Percentiles rank a stretch among this genome's conserved stretches.
Conservation (phyloP, 306 rosid genomes). For the Delonix regia region DNA sequence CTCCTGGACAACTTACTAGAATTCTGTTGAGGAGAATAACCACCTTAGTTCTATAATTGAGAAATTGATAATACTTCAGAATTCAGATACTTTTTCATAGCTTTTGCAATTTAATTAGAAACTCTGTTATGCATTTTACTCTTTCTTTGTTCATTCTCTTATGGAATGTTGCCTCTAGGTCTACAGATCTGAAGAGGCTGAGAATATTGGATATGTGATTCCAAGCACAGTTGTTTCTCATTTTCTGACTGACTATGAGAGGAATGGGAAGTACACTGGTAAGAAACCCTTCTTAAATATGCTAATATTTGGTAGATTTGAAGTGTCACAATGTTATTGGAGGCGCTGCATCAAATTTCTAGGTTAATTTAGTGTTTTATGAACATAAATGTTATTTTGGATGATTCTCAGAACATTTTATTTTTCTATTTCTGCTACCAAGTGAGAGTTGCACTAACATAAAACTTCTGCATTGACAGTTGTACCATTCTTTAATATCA, state of each 20-base stretch:
- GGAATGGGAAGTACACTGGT: constrained; percentile 91
- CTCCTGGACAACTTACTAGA: constrained; percentile 22
- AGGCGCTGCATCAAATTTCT: constrained; percentile 19
- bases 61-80: constrained; percentile 23
- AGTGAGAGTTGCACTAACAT: constrained; percentile 1
- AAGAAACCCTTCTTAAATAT: constrained; percentile 44
- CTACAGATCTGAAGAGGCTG: constrained; percentile 97
- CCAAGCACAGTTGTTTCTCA: constrained; percentile 96
- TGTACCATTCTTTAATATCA: background rate
- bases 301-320: constrained; percentile 31
- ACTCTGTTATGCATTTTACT: background rate
- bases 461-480: constrained; percentile 17
- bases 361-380: constrained; percentile 21
- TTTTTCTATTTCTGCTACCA: constrained; percentile 11
- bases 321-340: constrained; percentile 24
- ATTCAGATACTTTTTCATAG: background rate
- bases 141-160: constrained; percentile 40
- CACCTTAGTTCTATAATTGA: constrained; percentile 19
- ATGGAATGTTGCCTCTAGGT: constrained; percentile 78
- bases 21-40: constrained; percentile 10
- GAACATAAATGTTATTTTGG: constrained; percentile 17
- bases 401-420: constrained; percentile 18
- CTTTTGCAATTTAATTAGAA: constrained; percentile 30
- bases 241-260: constrained; percentile 89
- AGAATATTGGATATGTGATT: constrained; percentile 98